Conservation (phyloP, 2,329 filamentous ascomycete genomes). For the Scedosporium aurantiacum region DNA sequence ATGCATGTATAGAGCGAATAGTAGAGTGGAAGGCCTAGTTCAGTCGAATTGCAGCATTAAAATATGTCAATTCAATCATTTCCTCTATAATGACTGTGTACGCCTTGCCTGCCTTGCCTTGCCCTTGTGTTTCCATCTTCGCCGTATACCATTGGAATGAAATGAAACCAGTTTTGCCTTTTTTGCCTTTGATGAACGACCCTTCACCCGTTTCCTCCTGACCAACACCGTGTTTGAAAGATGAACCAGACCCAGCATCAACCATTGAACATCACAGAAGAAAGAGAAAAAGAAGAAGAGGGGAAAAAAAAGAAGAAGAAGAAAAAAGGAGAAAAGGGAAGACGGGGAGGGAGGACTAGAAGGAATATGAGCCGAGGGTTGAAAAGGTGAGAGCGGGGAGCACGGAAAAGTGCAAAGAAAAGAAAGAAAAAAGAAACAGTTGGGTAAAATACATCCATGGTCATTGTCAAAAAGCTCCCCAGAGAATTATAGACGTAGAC, state of each 20-base stretch:
- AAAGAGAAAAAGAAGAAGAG: neutral
- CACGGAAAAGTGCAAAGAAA: neutral
- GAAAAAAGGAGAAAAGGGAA: neutral
- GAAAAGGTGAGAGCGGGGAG: neutral
- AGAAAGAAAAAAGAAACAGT: no score
- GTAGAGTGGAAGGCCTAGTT: neutral
- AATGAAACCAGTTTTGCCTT: neutral
- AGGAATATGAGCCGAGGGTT: no score
- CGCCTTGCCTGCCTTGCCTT: neutral
- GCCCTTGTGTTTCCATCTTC: neutral
- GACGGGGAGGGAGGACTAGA: neutral
- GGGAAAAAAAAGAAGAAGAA: neutral
- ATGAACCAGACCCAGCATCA: neutral
- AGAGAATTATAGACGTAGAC: no score
- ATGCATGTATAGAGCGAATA: neutral
- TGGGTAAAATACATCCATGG: no score
- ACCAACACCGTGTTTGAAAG: neutral
- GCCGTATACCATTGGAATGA: neutral
- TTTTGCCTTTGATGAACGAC: neutral
- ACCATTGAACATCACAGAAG: neutral
- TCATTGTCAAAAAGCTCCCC: no score
- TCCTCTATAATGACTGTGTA: neutral
- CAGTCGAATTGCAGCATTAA: neutral
- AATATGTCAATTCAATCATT: neutral
- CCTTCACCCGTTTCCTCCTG: neutral